These are phyloP conservation scores for Sarocladium brachiariae DNA, from an alignment of 2,329 filamentous ascomycete genomes.

Conservation along the genomic window DNA sequence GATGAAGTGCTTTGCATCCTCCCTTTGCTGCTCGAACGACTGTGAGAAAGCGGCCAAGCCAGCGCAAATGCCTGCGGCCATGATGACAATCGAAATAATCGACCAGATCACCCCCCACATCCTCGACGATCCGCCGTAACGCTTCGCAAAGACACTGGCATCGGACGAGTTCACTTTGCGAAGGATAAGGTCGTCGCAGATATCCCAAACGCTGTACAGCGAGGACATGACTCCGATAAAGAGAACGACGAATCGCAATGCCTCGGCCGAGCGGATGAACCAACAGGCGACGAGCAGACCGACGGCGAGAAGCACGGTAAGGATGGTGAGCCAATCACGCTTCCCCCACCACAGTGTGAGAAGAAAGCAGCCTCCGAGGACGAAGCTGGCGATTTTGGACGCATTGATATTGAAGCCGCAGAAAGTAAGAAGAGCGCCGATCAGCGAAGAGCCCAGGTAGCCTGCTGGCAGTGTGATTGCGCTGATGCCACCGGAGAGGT, in stretches of 20 bases:
- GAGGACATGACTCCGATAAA: conserved; percentile 80
- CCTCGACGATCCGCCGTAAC: conserved; percentile 71
- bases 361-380: conserved; percentile 66
- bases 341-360: conserved; percentile 79
- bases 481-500: conserved; percentile 65
- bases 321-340: conserved; percentile 69
- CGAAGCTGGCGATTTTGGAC: conserved; percentile 70
- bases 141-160: conserved; percentile 69
- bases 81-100: conserved; percentile 63
- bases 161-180: conserved; percentile 76
- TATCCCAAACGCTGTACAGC: conserved; percentile 78
- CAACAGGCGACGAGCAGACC: conserved; percentile 67
- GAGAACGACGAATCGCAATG: conserved; percentile 66
- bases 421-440: conserved; percentile 71
- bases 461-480: conserved; percentile 70
- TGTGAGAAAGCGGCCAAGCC: conserved; percentile 71
- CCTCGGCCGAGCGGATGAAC: conserved; percentile 73
- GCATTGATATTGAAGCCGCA: conserved; percentile 78
- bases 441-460: conserved; percentile 69
- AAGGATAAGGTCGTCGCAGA: conserved; percentile 74
- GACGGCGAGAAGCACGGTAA: conserved; percentile 63
- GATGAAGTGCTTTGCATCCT: conserved; percentile 62
- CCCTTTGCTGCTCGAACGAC: conserved; percentile 59
- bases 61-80: conserved; percentile 67
- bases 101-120: conserved; percentile 80